Conservation (phyloP, 2,329 filamentous ascomycete species). For the Grosmannia clavigera region DNA sequence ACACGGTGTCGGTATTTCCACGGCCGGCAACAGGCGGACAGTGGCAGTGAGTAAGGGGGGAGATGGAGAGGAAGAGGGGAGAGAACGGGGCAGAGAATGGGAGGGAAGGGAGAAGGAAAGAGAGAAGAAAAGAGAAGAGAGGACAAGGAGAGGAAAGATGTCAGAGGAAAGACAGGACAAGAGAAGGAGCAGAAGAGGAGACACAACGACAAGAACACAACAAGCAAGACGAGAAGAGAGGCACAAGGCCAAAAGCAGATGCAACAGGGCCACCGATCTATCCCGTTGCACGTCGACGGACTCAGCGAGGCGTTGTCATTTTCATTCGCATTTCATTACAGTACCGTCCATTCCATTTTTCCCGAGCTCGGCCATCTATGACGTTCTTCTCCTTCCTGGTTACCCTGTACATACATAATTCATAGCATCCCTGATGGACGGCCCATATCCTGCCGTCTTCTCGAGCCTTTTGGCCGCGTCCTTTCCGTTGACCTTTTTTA, state of each 20-base stretch:
- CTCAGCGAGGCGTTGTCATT: constrained; percentile 10
- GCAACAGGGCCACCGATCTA: not conserved
- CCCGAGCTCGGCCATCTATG: too few species aligned
- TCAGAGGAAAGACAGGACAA: too few species aligned
- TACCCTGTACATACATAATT: not conserved
- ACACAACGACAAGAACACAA: too few species aligned
- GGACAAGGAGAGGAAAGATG: too few species aligned
- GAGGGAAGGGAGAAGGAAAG: not conserved
- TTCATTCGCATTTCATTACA: not conserved
- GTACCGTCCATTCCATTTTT: too few species aligned
- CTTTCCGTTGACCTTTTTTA: too few species aligned
- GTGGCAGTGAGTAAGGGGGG: constrained; percentile 35
- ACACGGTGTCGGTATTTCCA: constrained; percentile 77
- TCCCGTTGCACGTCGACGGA: not conserved
- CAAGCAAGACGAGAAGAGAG: too few species aligned
- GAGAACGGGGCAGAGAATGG: not conserved
- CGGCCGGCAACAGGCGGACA: constrained; percentile 54
- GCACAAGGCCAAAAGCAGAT: too few species aligned
- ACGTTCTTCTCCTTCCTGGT: too few species aligned
- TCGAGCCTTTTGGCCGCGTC: too few species aligned
- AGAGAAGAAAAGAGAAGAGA: not conserved
- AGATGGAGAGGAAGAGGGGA: not conserved
- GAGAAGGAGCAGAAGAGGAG: too few species aligned
- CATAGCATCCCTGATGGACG: not conserved
- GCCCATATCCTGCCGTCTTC: not conserved